A percentile compares a stretch with the other conserved stretches of the same genome.
phyloP scores from a whole-genome alignment of 2,329 filamentous ascomycete species.

The Alternaria brassicae region DNA sequence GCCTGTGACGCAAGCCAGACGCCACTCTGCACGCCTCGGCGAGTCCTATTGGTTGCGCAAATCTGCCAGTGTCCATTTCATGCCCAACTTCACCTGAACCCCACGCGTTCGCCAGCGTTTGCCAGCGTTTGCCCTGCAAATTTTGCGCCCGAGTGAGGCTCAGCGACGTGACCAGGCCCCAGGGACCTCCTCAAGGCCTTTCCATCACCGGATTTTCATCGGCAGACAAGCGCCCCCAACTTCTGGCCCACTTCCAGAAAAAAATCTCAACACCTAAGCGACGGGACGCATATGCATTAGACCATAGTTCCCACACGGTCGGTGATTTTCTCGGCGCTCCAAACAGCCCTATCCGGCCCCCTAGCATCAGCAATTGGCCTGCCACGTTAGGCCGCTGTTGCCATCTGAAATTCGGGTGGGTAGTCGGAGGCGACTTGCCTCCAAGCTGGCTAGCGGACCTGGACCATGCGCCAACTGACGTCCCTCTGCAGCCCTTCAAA shows the following conservation, averaged over 20 bases:
- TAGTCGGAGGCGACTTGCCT: slow-evolving; percentile 20
- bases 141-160: not conserved
- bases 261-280: slow-evolving; percentile 16
- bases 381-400: slow-evolving; percentile 28
- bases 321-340: slow-evolving; percentile 26
- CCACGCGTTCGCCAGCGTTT: slow-evolving; percentile 13
- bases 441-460: slow-evolving; percentile 31
- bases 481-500: slow-evolving; percentile 40
- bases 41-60: slow-evolving; percentile 23
- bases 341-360: slow-evolving; percentile 19
- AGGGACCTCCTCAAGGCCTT: not conserved
- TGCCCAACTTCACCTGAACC: slow-evolving; percentile 6
- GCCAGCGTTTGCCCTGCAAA: not conserved
- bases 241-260: slow-evolving; percentile 24
- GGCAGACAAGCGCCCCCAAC: slow-evolving; percentile 7
- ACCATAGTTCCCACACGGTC: slow-evolving; percentile 13
- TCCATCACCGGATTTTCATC: slow-evolving; percentile 6
- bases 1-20: slow-evolving; percentile 2
- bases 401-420: slow-evolving; percentile 33
- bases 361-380: slow-evolving; percentile 16
- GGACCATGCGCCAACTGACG: slow-evolving; percentile 35
- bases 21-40: slow-evolving; percentile 17
- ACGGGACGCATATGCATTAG: slow-evolving; percentile 12
- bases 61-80: not conserved
- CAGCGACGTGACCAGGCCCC: not conserved